A percentile compares a stretch with the other conserved stretches of the same genome.
phyloP scores from a whole-genome alignment of 257 asterid genomes.

The Salvia hispanica region DNA sequence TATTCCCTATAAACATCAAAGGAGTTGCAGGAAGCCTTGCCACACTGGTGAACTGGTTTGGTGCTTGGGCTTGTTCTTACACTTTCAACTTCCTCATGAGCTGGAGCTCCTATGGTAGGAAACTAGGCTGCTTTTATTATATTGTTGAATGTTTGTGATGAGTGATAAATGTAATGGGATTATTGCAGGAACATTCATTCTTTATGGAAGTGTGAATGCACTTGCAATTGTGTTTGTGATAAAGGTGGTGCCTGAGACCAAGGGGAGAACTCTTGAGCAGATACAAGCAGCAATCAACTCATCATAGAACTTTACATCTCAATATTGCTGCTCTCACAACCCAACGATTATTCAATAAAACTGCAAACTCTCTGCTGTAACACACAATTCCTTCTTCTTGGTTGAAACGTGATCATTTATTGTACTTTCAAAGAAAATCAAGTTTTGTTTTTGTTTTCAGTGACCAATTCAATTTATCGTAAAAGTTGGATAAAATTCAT shows the following conservation, averaged over 20 bases:
- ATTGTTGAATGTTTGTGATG: too few relatives aligned
- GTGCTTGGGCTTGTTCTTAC: constrained; percentile 89
- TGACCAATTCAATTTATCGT: too few relatives aligned
- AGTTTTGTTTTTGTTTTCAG: too few relatives aligned
- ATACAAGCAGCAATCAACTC: constrained; percentile 70
- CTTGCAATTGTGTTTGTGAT: constrained; percentile 72
- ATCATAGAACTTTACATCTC: constrained; percentile 6
- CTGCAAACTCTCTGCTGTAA: background rate
- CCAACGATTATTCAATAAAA: background rate
- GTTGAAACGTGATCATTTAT: background rate
- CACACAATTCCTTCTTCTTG: background rate
- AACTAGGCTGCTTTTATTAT: background rate
- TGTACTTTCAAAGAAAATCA: background rate
- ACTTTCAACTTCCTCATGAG: constrained; percentile 90
- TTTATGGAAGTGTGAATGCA: constrained; percentile 72
- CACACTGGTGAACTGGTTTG: constrained; percentile 90
- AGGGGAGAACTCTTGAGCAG: constrained; percentile 86
- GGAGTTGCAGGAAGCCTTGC: constrained; percentile 96
- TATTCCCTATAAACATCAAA: constrained; percentile 88
- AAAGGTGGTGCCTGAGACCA: constrained; percentile 85
- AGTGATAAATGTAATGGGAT: background rate
- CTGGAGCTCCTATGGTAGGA: constrained; percentile 83
- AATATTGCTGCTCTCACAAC: background rate
- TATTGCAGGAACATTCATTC: constrained; percentile 73
- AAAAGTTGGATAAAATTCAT: too few relatives aligned